Evolutionary conservation across 2,329 filamentous ascomycete genomes (phyloP), one percentile per base, ranked within the genome.

Genomic region (Fusarium tricinctum): DNA sequence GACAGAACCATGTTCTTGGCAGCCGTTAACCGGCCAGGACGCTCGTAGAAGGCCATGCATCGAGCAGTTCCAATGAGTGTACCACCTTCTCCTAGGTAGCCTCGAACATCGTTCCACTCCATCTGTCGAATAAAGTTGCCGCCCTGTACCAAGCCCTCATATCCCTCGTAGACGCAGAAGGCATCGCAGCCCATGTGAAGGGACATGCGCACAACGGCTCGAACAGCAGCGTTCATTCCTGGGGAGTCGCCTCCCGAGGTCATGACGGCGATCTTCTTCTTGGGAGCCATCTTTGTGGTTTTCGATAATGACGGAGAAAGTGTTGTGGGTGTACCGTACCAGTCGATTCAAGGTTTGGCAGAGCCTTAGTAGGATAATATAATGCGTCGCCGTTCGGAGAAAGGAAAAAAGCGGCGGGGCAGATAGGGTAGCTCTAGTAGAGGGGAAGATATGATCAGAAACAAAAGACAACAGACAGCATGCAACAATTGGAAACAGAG

Each of bases 61-160:
- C 96, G 88, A 58, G 96, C 96, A 40, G 96, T 98, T 66, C 96
- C 96, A 76, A 99, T 98, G 66, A 97, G 87, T 17, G 96, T 99
- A 68, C 96, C 96, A 67, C 96, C 96, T 78, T 97, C 94, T 32
- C 93, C 95, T 54, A 97, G 87, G 86, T 92, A 99, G 75, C 96
- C 95, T 74, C 96, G 91, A 58, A 99, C 96, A 77, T 97, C 94
- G 69, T 97, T 88, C 95, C 95, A 98, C 50, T 88, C 83, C 88
- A 97, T 93, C 81, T 92, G 88, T 74, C 88, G 89, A 81, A 99
- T 98, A 82, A 95, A 89, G 77, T 94, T 86, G 46, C 93, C 94
- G 73, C 95, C 96, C 71, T 92, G 88, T 28, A 99, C 95, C 54
- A 99, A 86, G 42, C 96, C 96, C 77, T 98, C 94, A 82, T 99